A percentile compares a stretch with the other conserved stretches of the same genome.
Evolutionary conservation across 2,329 filamentous ascomycete species (phyloP).

Genomic region (Arthrobotrys megalospora): DNA sequence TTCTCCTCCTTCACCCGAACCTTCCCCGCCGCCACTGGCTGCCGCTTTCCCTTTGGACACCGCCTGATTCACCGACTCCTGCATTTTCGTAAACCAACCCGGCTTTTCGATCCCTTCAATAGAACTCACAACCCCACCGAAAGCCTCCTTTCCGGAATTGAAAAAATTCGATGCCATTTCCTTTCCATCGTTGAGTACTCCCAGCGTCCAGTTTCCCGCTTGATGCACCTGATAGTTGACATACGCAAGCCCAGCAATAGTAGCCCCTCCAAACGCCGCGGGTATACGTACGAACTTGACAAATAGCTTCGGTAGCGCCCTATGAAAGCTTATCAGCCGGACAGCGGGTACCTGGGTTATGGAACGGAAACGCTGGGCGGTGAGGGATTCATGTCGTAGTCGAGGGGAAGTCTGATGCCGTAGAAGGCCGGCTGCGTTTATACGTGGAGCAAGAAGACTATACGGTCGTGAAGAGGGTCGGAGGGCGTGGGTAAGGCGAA

Average conservation of each 20-base stretch:
- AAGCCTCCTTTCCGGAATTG: slow-evolving; percentile 77
- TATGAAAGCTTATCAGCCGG: slow-evolving; percentile 77
- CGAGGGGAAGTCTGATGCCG: slow-evolving; percentile 44
- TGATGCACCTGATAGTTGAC: slow-evolving; percentile 95
- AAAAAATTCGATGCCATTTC: slow-evolving; percentile 75
- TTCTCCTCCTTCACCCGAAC: slow-evolving; percentile 66
- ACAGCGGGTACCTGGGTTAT: slow-evolving; percentile 71
- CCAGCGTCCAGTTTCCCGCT: slow-evolving; percentile 82
- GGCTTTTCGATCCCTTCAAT: slow-evolving; percentile 81
- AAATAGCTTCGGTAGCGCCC: slow-evolving; percentile 85
- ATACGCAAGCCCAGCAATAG: slow-evolving; percentile 89
- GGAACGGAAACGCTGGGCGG: slow-evolving; percentile 56
- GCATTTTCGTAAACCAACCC: slow-evolving; percentile 74
- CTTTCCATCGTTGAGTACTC: slow-evolving; percentile 80
- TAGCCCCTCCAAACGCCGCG: slow-evolving; percentile 90
- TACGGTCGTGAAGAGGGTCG: slow-evolving; percentile 37
- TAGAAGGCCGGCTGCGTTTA: slow-evolving; percentile 53
- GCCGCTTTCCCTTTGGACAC: slow-evolving; percentile 67
- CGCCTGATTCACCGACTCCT: slow-evolving; percentile 68
- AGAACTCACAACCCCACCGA: slow-evolving; percentile 79
- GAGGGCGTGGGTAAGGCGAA: slow-evolving; percentile 28
- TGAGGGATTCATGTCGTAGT: slow-evolving; percentile 49
- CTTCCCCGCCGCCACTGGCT: slow-evolving; percentile 65
- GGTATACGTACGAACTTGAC: slow-evolving; percentile 89
- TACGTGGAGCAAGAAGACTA: slow-evolving; percentile 37